phyloP scores from a whole-genome alignment of 495 filamentous ascomycete genomes.

The Aspergillus nidulans region DNA sequence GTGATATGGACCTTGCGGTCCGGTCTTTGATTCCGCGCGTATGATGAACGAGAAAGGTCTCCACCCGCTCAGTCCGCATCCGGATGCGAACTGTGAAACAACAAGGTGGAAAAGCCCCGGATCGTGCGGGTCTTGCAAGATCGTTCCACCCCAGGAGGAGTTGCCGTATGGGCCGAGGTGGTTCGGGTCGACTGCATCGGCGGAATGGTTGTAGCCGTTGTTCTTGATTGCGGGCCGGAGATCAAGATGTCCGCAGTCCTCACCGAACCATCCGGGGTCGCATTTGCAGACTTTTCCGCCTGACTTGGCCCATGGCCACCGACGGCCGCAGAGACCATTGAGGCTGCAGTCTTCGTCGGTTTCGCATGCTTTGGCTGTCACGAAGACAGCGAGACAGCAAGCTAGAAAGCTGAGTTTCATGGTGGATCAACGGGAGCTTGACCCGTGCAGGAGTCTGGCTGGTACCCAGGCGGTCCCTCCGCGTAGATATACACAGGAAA shows the following conservation, averaged over 20 bases:
- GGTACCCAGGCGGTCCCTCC: not conserved
- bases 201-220: slow-evolving; percentile 32
- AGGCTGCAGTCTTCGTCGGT: slow-evolving; percentile 41
- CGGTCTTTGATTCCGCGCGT: slow-evolving; percentile 31
- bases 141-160: slow-evolving; percentile 35
- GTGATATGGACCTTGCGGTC: slow-evolving; percentile 32
- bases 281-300: slow-evolving; percentile 22
- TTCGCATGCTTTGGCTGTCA: slow-evolving; percentile 11
- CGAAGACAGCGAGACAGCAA: not conserved
- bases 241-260: slow-evolving; percentile 35
- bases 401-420: not conserved
- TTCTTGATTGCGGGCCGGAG: slow-evolving; percentile 25
- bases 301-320: not conserved
- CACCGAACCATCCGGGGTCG: slow-evolving; percentile 34
- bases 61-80: slow-evolving; percentile 36
- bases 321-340: slow-evolving; percentile 28
- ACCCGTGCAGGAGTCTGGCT: not conserved
- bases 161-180: slow-evolving; percentile 20
- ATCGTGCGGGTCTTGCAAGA: slow-evolving; percentile 32
- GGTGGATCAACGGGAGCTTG: not conserved
- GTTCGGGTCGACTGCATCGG: slow-evolving; percentile 3
- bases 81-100: slow-evolving; percentile 29
- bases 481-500: not conserved
- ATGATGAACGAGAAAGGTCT: slow-evolving; percentile 32
- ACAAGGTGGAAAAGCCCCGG: slow-evolving; percentile 29